Conservation (phyloP, 495 filamentous ascomycete genomes). For the Talaromyces ruber region DNA sequence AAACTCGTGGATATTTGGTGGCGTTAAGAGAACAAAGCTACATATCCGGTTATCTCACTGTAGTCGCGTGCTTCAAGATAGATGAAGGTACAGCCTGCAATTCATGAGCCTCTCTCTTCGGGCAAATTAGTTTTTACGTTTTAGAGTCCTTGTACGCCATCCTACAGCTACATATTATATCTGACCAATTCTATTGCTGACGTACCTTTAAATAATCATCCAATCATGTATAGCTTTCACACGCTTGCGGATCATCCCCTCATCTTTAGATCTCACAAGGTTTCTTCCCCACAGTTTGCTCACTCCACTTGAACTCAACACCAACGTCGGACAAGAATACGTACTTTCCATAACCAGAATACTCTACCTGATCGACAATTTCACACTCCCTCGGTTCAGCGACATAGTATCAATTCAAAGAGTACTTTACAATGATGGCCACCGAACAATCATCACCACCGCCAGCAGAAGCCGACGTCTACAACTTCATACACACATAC, state of each 20-base stretch:
- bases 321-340: neutral
- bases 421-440: neutral
- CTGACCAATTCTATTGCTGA: neutral
- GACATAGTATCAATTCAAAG: neutral
- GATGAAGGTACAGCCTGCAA: neutral
- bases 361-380: neutral
- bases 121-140: neutral
- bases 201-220: neutral
- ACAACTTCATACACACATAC: conserved; percentile 26
- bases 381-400: neutral
- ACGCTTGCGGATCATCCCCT: neutral
- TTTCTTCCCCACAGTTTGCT: neutral
- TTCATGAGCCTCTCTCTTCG: neutral
- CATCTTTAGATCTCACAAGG: neutral
- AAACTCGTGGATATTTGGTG: neutral
- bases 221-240: neutral
- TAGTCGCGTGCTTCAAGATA: neutral
- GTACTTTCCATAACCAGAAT: neutral
- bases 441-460: neutral
- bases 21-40: neutral
- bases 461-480: conserved; percentile 8
- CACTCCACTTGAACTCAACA: neutral
- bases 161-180: neutral
- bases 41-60: neutral
- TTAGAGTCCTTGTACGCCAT: neutral